Base-by-base conservation (phyloP, 257 asterid species). In the Apocynum venetum region DNA sequence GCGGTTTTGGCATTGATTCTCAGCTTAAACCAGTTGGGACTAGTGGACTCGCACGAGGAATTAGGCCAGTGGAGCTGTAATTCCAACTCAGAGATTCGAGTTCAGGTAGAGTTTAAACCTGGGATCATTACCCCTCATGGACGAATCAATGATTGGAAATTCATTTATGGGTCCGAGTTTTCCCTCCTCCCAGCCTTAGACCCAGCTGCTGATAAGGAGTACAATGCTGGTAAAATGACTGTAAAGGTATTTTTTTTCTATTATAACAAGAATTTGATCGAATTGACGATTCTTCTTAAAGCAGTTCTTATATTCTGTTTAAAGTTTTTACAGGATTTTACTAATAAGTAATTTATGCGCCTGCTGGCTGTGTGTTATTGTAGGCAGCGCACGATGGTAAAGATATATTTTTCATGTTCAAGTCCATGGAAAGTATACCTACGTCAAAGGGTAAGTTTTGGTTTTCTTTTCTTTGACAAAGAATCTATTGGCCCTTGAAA, bases 381-480 rank as follows among this genome's bases (percentile, higher is more conserved):
- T 78, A 90, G 95, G 88, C 79, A 17, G 80, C 85, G 83, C 95
- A 90, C 80, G 92, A 90, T 51, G 95, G 95, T 72, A 87, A 81
- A 69, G 90, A 84, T 69, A 88, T 87, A 51, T 87, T 74, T 76
- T 88, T 88, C 83, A 85, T 90, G 92, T 75, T 90, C 79, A 83
- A 80, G 87, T 90, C 31, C 77, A 84, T 69, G 91, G 95, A 72
- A 81, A 87, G 71, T 90, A 86, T 83, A 87, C 86, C 10, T 90
- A 90, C 71, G 63, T 86, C 74, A 85, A 82, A 73, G 95, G 95
- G 92, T 90, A 82, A 57, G 68, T 38, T 77, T 77, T 72, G 61
- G 56, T n/a, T n/a, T n/a, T n/a, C n/a, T n/a, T 70, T 69, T 48
- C 53, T 8, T 53, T 8, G 15, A 25, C 25, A 60, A 25, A 60